Conservation (phyloP, 192 early-diverging fungal species). For the Allomyces arbusculus region DNA sequence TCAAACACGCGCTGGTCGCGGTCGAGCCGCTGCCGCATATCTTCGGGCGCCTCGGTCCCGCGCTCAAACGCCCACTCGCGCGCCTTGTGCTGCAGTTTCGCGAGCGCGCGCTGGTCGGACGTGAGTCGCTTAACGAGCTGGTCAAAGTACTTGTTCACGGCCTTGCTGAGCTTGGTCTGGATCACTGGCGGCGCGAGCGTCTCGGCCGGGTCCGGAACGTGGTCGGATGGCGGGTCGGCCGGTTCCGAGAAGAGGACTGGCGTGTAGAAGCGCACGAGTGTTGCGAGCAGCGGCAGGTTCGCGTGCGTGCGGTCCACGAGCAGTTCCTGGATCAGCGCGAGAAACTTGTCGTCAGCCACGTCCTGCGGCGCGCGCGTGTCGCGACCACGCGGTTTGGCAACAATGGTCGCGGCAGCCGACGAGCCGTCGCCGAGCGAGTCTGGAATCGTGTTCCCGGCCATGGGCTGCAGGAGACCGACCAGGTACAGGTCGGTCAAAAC, state of each 20-base stretch:
- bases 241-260: slow-evolving; percentile 14
- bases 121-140: background rate
- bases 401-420: background rate
- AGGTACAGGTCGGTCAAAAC: slow-evolving; percentile 66
- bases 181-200: background rate
- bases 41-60: background rate
- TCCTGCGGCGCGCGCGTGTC: background rate
- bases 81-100: background rate
- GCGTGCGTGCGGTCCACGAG: slow-evolving; percentile 17
- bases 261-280: slow-evolving; percentile 33
- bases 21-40: background rate
- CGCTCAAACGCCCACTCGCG: background rate
- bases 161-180: background rate
- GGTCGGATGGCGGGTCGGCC: too few species aligned
- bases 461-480: slow-evolving; percentile 36
- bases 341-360: background rate
- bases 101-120: background rate
- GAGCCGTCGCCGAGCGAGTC: background rate
- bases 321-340: background rate
- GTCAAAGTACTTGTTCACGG: background rate
- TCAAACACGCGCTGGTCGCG: slow-evolving; percentile 6
- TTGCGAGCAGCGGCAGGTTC: slow-evolving; percentile 27
- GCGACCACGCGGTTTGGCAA: background rate
- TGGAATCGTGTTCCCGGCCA: too few species aligned
- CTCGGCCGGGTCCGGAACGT: background rate